Conservation (phyloP, 106 monocot genomes). For the Dactylorhiza incarnata region DNA sequence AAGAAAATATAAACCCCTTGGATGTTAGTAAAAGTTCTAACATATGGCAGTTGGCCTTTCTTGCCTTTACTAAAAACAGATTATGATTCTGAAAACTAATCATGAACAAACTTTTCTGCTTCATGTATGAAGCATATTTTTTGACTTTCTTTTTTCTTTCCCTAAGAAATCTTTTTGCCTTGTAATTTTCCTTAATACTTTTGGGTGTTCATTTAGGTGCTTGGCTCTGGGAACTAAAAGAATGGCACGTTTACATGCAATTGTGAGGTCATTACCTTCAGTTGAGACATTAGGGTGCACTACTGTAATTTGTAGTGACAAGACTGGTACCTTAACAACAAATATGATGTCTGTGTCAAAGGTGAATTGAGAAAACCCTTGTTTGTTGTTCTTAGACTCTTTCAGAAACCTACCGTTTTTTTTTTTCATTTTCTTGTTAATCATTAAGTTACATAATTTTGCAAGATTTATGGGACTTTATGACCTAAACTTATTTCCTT, state of each 20-base stretch:
- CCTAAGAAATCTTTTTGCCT: neutral
- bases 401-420: neutral
- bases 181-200: neutral
- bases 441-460: neutral
- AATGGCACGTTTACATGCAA: slow-evolving; percentile 98
- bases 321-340: slow-evolving; percentile 96
- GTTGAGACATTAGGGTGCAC: slow-evolving; percentile 99
- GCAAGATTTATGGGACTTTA: neutral
- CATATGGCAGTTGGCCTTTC: neutral
- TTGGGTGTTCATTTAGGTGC: slow-evolving; percentile 48
- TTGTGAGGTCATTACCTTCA: slow-evolving; percentile 96
- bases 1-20: neutral
- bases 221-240: slow-evolving; percentile 97
- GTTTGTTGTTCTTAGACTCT: neutral
- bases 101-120: neutral
- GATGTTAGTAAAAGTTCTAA: neutral
- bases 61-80: neutral
- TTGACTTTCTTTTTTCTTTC: neutral
- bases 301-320: slow-evolving; percentile 99
- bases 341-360: slow-evolving; percentile 99
- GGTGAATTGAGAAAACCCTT: slow-evolving; percentile 26
- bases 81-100: neutral
- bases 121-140: neutral
- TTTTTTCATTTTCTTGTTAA: neutral
- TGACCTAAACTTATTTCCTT: no score